Evolutionary conservation across 73 alveolate species (phyloP).

Genomic region (Tetrahymena elliotti): DNA sequence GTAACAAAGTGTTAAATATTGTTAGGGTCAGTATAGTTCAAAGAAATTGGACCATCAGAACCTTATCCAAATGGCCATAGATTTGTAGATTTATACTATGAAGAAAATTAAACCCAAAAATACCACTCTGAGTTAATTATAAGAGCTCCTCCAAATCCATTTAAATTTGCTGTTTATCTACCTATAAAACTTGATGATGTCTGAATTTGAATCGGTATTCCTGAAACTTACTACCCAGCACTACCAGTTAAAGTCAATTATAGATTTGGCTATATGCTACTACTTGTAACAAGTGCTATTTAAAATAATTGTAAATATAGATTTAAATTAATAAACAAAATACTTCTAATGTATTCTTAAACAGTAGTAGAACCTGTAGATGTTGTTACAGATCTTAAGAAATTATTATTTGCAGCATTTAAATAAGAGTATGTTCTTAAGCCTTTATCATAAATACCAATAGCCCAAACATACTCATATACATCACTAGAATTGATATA

Average conservation of each 20-base stretch:
- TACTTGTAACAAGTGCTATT: background rate
- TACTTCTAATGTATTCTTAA: background rate
- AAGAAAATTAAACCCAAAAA: background rate
- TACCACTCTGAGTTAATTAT: background rate
- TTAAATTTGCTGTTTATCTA: background rate
- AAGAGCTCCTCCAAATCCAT: background rate
- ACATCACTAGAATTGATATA: background rate
- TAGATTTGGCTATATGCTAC: background rate
- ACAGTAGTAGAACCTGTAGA: background rate
- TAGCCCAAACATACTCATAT: background rate
- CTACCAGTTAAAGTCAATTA: background rate
- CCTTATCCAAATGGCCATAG: background rate
- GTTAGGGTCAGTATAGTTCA: background rate
- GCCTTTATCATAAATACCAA: background rate
- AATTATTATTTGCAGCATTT: background rate
- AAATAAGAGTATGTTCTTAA: background rate
- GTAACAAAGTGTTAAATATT: background rate
- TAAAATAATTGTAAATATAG: background rate
- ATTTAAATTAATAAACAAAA: too few relatives aligned
- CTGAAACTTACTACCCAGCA: background rate
- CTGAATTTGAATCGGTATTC: background rate
- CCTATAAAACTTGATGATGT: background rate
- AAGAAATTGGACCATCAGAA: background rate
- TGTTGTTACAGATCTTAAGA: background rate
- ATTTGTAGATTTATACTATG: background rate